Evolutionary conservation across 108 stramenopile species (phyloP), one percentile per base, ranked within the genome.

Genomic region (Seminavis robusta): DNA sequence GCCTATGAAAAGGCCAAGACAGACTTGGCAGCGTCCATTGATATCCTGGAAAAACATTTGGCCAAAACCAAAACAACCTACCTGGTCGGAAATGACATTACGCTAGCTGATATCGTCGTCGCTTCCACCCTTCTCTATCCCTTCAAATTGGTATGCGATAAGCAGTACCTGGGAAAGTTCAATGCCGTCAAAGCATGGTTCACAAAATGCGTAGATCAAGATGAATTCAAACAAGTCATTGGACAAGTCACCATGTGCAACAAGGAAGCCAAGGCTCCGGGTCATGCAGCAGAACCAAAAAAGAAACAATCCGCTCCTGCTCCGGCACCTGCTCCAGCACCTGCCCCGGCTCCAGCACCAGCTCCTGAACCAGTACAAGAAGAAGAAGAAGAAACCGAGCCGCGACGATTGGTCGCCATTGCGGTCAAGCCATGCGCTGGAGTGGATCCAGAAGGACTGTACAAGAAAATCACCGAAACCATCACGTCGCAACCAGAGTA

Each of bases 101-200:
- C 94, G 25, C 62, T 97, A 27, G 96, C 96, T 1, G 96, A 97
- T 61, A 97, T 97, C 73, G 67, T 78, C 32, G 53, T 95, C 23
- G 88, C 69, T 7, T 84, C 84, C 4, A 82, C 92, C 21, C 80
- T 97, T 24, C 63, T 95, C 10, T 95, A 95, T 73, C 94, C 94
- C 13, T 79, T 94, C 61, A 93, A 84, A 62, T 47, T 97, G 19
- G 93, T 92, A 15, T 70, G 77, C 56, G 86, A 84, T 47, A 43
- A 73, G 52, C 51, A 46, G 30, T 90, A 69, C 64, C 70, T 90
- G 47, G 71, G 75, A 37, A 70, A 63, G 13, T 95, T 76, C 70
- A 65, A 54, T 8, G 71, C 73, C 47, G 92, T 94, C 19, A 36
- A 71, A 11, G 66, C 81, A 42, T 97, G 94, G 94, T 97, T 97